Evolutionary conservation across 192 early-diverging fungal genomes (phyloP), one percentile per base, ranked within the genome.

Genomic region (Coemansia sp.): DNA sequence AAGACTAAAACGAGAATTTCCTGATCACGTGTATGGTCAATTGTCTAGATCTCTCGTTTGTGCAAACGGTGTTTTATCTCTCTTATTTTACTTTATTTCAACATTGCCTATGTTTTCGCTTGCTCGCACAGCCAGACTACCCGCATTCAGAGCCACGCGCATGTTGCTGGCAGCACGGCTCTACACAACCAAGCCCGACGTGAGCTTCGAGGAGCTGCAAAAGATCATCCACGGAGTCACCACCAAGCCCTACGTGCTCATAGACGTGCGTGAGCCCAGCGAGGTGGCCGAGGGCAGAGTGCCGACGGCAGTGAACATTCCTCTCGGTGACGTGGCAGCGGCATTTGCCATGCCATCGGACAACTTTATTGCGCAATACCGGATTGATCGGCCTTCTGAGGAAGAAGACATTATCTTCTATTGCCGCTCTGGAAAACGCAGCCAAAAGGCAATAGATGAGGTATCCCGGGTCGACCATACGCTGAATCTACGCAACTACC

Each of bases 241-340:
- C 5, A n/a, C 15, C 54, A 58, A 37, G 33, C 55, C 58, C 11
- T 84, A 81, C 42, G 52, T 65, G 26, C 65, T 89, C 38, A 83
- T 89, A 42, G 87, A 89, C 63, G 87, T 89, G 39, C 83, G 87
- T 47, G 87, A 87, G 51, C 65, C 78, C 7, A 61, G 74, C 19
- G 87, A 89, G 67, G 68, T 85, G 11, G 72, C 68, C 15, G 61
- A 81, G 46, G 87, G 87, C 26, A 54, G 47, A 40, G 86, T 89
- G 50, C 87, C 87, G 20, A 87, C 86, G 1, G 84, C 84, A 0
- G 68, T 78, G 44, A 84, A 86, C 57, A 79, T 89, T 18, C 87
- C 87, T 14, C 68, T 87, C 52, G 86, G 84, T 62, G 81, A 73
- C 39, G 78, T 82, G 20, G 66, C 77, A 20, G 64, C 69, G 13